A percentile compares a stretch with the other conserved stretches of the same genome.
Evolutionary conservation across 2,329 filamentous ascomycete genomes (phyloP).

Genomic region (Ophiostoma ips): DNA sequence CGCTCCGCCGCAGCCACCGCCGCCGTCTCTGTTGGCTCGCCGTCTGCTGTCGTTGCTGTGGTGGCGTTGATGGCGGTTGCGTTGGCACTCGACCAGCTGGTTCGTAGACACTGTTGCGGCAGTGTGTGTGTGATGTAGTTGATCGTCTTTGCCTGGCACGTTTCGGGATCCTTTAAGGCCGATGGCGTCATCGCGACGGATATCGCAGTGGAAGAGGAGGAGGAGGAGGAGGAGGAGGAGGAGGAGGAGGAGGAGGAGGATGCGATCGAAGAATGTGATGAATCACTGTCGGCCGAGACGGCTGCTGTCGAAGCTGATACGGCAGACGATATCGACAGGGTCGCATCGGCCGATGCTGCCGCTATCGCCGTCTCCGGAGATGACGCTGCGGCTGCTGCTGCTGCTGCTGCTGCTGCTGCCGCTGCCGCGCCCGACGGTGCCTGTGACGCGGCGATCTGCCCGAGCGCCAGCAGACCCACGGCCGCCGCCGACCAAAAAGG

Average conservation of each 20-base stretch:
- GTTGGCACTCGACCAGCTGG: slow-evolving; percentile 35
- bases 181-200: slow-evolving; percentile 4
- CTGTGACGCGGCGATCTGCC: slow-evolving; percentile 9
- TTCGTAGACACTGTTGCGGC: slow-evolving; percentile 60
- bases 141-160: slow-evolving; percentile 49
- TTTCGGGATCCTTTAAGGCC: slow-evolving; percentile 18
- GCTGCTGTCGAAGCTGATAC: background rate
- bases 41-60: slow-evolving; percentile 4
- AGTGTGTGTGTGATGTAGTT: slow-evolving; percentile 73
- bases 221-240: background rate
- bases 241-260: too few species aligned
- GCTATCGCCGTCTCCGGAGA: background rate
- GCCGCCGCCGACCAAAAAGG: slow-evolving; percentile 13
- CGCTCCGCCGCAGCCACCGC: background rate
- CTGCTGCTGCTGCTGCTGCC: background rate
- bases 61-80: slow-evolving; percentile 8
- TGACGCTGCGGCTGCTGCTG: background rate
- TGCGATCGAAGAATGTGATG: too few species aligned
- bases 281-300: background rate
- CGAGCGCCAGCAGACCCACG: slow-evolving; percentile 13
- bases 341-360: background rate
- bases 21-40: background rate
- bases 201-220: background rate
- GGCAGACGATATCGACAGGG: background rate
- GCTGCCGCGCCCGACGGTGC: slow-evolving; percentile 1